A percentile compares a stretch with the other conserved stretches of the same genome.
Evolutionary conservation across 352 stramenopile genomes (phyloP).

Genomic region (Pythium myriotylum): DNA sequence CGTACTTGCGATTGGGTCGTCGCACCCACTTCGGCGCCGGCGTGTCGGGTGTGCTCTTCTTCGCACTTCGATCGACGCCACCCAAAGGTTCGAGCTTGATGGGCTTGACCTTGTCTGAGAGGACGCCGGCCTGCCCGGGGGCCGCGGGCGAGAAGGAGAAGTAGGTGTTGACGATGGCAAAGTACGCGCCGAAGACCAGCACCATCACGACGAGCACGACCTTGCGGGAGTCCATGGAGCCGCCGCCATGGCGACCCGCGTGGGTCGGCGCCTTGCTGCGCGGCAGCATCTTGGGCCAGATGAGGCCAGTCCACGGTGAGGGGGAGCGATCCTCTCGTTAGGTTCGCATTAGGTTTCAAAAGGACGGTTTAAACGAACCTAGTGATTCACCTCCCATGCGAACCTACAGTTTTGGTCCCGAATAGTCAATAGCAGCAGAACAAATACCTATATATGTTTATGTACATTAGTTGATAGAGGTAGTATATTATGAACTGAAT

Average conservation of each 20-base stretch:
- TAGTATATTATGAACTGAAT: no score
- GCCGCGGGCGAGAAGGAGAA: conserved; percentile 41
- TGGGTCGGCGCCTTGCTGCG: conserved; percentile 22
- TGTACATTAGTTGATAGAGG: no score
- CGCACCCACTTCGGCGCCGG: conserved; percentile 38
- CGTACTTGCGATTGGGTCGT: conserved; percentile 78
- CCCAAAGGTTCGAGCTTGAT: not conserved
- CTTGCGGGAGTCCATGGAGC: conserved; percentile 50
- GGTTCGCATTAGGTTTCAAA: not conserved
- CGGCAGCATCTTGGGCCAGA: conserved; percentile 34
- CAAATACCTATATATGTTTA: no score
- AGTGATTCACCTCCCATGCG: not conserved
- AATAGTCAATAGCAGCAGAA: no score
- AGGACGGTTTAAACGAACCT: no score
- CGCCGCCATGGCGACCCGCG: conserved; percentile 12
- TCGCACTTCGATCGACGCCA: not conserved
- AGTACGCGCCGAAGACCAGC: conserved; percentile 68
- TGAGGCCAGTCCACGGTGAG: not conserved
- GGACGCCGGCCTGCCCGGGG: conserved; percentile 4
- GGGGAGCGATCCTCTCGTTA: not conserved
- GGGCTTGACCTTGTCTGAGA: conserved; percentile 12
- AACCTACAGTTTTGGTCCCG: no score
- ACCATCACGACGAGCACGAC: conserved; percentile 53
- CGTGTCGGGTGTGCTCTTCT: not conserved
- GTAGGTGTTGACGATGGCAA: conserved; percentile 64